Evolutionary conservation across 352 stramenopile genomes (phyloP), one percentile per base, ranked within the genome.

Genomic region (Pythium volutum): DNA sequence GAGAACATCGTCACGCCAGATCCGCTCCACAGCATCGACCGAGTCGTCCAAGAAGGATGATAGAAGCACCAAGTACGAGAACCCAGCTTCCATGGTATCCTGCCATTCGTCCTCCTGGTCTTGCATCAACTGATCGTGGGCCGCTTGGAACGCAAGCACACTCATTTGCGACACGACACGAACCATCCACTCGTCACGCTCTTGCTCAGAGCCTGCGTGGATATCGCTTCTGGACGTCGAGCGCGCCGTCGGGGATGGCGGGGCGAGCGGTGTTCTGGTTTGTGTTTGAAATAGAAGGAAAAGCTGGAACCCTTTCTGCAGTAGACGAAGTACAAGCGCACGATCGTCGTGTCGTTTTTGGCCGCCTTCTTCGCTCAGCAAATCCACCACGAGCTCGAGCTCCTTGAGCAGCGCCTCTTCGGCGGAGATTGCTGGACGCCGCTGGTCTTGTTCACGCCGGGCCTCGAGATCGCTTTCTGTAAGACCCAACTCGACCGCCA

Each of bases 261-360:
- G 52, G 4, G 39, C 45, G 0, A 67, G 26, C 18, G 60, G 51
- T 20, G 48, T 33, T 33, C 38, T 51, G 6, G 45, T 36, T 23
- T 67, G 60, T 0, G 45, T 50, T 46, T 68, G 47, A 10, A 76
- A 57, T 9, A 75, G 48, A 29, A 73, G 59, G 10, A 77, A 47
- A 1, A 92, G 61, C 39, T 77, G 71, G 31, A 89, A 74, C 0
- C 82, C 82, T 45, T 81, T 81, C 42, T 89, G 78, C 7, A 92
- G 54, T 20, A 92, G 52, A 20, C 73, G 66, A 25, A 92, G 39
- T 27, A 88, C 43, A 39, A 89, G 87, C 15, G 62, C 60, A 0
- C 71, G 69, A 34, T 92, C 59, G 16, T 66, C 50, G 7, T 55
- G 22, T 8, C 23, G 42, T 25, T 27, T 60, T 31, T 34, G 42